Evolutionary conservation across 257 asterid species (phyloP).

Genomic region (Henckelia pumila): DNA sequence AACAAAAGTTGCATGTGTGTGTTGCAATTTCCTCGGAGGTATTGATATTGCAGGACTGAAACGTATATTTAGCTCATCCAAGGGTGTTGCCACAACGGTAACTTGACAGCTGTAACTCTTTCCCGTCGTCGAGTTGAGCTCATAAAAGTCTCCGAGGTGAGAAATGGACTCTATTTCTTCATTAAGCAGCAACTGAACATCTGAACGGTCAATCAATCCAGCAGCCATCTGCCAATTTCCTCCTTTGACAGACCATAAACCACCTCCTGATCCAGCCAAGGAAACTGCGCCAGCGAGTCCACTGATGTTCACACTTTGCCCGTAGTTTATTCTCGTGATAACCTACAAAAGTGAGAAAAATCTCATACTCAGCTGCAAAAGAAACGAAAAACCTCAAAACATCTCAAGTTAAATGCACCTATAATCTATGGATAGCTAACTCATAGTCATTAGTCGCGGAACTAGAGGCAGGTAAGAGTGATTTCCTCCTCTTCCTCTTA

Average conservation of each 20-base stretch:
- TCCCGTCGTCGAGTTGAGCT: slow-evolving; percentile 77
- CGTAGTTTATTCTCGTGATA: slow-evolving; percentile 90
- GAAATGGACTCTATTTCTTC: slow-evolving; percentile 84
- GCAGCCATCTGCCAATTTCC: slow-evolving; percentile 99
- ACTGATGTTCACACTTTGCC: slow-evolving; percentile 86
- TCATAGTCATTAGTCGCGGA: not conserved
- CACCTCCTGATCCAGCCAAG: slow-evolving; percentile 89
- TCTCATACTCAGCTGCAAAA: slow-evolving; percentile 15
- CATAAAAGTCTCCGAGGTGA: slow-evolving; percentile 53
- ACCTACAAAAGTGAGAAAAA: slow-evolving; percentile 43
- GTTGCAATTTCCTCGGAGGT: slow-evolving; percentile 87
- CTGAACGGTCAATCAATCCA: slow-evolving; percentile 65
- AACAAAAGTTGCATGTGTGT: slow-evolving; percentile 84
- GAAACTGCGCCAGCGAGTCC: slow-evolving; percentile 98
- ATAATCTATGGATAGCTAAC: not conserved
- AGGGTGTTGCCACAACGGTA: slow-evolving; percentile 88
- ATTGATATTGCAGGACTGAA: slow-evolving; percentile 69
- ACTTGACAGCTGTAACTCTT: slow-evolving; percentile 66
- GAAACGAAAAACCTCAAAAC: not conserved
- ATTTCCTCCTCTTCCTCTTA: not conserved
- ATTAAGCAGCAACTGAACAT: slow-evolving; percentile 63
- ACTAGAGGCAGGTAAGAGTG: not conserved
- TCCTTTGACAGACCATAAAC: slow-evolving; percentile 85
- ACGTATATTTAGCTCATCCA: slow-evolving; percentile 73
- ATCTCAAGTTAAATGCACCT: slow-evolving; percentile 5